Evolutionary conservation across 805 yeast species (phyloP), one percentile per base, ranked within the genome.

Genomic region (Tetrapisispora phaffii): DNA sequence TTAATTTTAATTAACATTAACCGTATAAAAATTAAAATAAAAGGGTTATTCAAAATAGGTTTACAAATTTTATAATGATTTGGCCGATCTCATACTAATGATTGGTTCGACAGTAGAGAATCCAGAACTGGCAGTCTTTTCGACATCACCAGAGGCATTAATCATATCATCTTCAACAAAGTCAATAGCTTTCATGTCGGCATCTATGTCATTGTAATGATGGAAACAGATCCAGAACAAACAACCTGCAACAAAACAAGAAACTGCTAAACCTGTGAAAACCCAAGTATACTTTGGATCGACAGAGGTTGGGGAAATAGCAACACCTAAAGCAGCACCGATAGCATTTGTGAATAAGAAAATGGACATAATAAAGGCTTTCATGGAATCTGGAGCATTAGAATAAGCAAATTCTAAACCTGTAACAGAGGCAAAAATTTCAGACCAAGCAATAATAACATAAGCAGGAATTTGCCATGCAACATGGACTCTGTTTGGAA

Each of bases 401-500:
- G 88, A 79, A 67, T 82, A 85, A 17, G 94, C 94, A 59, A 82
- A 83, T 67, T 85, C 93, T 54, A 82, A 74, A 55, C 90, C 93
- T 20, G 93, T 83, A 55, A 83, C 76, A 44, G 85, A 80, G 28
- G 89, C 88, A 54, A 85, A 75, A 52, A 84, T 83, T 65, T 85
- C 94, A 16, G 88, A 77, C 44, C 82, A 60, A 12, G 85, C 90
- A 63, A 82, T 78, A 50, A 85, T 66, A 36, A 82, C 73, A 63
- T 84, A 85, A 4, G 87, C 82, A 16, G 70, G 65, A 44, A 74
- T 70, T 67, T 83, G 89, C 49, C 78, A 69, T 51, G 85, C 85
- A 51, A 85, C 79, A 60, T 81, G 82, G 40, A 82, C 69, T 44
- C 71, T 51, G 39, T 59, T 59, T 33, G 59, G 61, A 34, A 53